phyloP scores from a whole-genome alignment of 1,284 basidiomycete species.

The Marasmius sp. region DNA sequence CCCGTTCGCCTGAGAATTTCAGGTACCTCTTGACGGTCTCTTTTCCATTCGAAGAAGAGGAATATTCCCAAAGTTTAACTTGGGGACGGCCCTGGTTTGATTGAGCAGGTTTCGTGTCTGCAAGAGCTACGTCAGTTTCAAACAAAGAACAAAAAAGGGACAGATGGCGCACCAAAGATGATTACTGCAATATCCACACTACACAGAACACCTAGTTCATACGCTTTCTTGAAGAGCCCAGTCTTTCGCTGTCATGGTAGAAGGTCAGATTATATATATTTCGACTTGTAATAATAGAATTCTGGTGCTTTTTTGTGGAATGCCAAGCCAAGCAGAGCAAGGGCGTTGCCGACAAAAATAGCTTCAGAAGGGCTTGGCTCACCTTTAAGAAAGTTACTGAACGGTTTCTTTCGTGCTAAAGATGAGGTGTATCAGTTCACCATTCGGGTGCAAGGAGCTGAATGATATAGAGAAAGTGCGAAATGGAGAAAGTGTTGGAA shows the following conservation, averaged over 20 bases:
- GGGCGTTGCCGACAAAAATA: background rate
- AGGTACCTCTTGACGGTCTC: background rate
- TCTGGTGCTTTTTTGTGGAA: background rate
- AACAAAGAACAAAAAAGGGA: background rate
- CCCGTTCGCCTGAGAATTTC: background rate
- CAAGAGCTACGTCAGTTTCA: too few species aligned
- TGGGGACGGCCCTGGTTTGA: background rate
- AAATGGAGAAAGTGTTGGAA: background rate
- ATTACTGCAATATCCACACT: background rate
- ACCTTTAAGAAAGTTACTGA: background rate
- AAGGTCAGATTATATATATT: conserved; percentile 3
- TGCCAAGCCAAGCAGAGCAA: background rate
- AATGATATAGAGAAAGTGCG: background rate
- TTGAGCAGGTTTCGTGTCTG: too few species aligned
- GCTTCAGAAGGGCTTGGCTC: background rate
- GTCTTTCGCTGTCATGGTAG: conserved; percentile 25
- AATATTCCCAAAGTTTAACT: background rate
- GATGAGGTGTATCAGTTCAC: background rate
- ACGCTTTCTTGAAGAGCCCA: conserved; percentile 30
- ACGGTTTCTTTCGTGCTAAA: background rate
- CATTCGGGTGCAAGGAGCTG: background rate
- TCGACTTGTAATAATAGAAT: background rate
- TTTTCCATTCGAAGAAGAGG: background rate
- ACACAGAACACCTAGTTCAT: conserved; percentile 27
- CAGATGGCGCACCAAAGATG: background rate